Conservation (phyloP, 805 yeast species). For the Kodamaea jinghongensis region DNA sequence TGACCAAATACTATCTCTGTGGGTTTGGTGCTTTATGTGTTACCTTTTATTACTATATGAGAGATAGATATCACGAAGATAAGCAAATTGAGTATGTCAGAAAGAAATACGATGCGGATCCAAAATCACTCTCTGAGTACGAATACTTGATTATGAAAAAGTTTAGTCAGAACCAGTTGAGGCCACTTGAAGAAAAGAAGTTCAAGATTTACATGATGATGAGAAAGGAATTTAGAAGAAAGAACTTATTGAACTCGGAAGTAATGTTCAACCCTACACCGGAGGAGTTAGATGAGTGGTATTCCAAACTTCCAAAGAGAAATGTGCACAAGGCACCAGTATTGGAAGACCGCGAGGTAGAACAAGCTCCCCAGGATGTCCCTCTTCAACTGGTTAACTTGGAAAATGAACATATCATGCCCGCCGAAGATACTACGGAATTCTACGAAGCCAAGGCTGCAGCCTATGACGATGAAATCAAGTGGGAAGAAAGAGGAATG, state of each 20-base stretch:
- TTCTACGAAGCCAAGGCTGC: conserved; percentile 77
- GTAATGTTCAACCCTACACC: conserved; percentile 42
- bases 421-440: conserved; percentile 76
- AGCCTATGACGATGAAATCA: conserved; percentile 77
- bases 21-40: conserved; percentile 54
- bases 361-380: conserved; percentile 13
- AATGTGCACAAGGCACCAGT: conserved; percentile 24
- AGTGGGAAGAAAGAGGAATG: conserved; percentile 65
- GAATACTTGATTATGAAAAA: conserved; percentile 62
- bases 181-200: conserved; percentile 63
- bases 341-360: conserved; percentile 14
- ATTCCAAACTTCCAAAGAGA: conserved; percentile 30
- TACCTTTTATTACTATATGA: conserved; percentile 63
- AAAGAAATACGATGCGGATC: conserved; percentile 34
- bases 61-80: conserved; percentile 64
- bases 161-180: conserved; percentile 51
- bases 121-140: conserved; percentile 52
- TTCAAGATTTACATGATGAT: conserved; percentile 58
- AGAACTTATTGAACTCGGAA: conserved; percentile 31
- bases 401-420: conserved; percentile 48
- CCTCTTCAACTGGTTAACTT: conserved; percentile 26
- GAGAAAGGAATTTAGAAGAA: conserved; percentile 43
- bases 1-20: conserved; percentile 64
- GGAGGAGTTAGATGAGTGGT: conserved; percentile 42
- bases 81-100: conserved; percentile 48